phyloP scores from a whole-genome alignment of 164 flowering plant species.

The Pachysandra terminalis region DNA sequence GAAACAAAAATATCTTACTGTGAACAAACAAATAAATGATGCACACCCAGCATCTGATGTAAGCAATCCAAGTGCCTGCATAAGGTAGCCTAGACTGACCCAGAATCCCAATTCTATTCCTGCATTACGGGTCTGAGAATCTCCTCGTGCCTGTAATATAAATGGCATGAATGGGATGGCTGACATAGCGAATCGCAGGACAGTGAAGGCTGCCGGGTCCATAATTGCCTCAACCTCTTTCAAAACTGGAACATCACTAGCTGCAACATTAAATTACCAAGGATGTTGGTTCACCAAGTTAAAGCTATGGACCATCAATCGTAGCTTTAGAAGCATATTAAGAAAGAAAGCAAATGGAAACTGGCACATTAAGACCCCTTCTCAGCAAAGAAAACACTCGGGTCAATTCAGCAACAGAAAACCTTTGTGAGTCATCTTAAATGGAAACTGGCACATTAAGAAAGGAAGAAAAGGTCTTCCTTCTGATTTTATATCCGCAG shows the following conservation, averaged over 20 bases:
- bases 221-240: conserved; percentile 73
- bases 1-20: conserved; percentile 41
- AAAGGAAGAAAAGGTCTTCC: no score
- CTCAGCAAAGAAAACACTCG: no score
- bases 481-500: no score
- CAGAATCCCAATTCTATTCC: conserved; percentile 85
- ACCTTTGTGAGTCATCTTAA: no score
- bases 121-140: conserved; percentile 55
- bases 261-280: conserved; percentile 34
- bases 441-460: no score
- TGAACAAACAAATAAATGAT: conserved; percentile 70
- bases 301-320: no score
- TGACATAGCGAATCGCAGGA: conserved; percentile 56
- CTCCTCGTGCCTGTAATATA: conserved; percentile 43
- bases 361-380: no score
- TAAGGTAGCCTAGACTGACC: conserved; percentile 83
- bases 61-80: conserved; percentile 73
- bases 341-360: no score
- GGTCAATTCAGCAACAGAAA: no score
- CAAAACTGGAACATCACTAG: conserved; percentile 73
- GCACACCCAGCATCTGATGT: conserved; percentile 95
- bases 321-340: no score
- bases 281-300: not conserved
- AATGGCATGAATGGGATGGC: conserved; percentile 82
- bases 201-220: conserved; percentile 73